Base-by-base conservation (phyloP, 2,329 filamentous ascomycete genomes). In the Botrytis squamosa region DNA sequence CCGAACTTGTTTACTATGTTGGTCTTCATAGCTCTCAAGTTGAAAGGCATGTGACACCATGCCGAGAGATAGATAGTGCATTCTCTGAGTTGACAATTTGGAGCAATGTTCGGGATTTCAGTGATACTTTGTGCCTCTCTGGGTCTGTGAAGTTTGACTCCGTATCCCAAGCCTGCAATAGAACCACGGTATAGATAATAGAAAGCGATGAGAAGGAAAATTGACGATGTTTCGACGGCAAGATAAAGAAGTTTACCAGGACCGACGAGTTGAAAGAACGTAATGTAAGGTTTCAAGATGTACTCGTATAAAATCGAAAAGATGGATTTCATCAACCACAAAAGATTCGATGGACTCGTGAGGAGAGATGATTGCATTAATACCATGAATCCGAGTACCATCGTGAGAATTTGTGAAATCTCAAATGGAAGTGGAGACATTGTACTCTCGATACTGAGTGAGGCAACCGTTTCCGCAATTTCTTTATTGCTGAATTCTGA, bases 71-170 rank as follows among this genome's bases (percentile, higher is more conserved):
- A 63, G 36, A 63, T 18, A 3, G 38, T 40, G 25, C 22, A 8
- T 40, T 63, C 60, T 16, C 2, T 9, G 14, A 63, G 60, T 42
- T 42, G 25, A 63, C 20, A 63, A 63, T n/a, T 4, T 5, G 20
- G 2, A 16, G 14, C 1, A 18, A 63, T n/a, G 2, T 42, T 3
- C 3, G 7, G 0, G 22, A 9, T 6, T 12, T 4, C 18, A 7
- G 4, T 1, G 40, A 42, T 44, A 25, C 16, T 44, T n/a, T 7
- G n/a, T 8, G 40, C 38, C 8, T n/a, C 25, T 64, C 40, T 29
- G 8, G 16, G 62, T 29, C 0, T 0, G 16, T 44, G n/a, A 18
- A 22, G 6, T 12, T 16, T 44, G 62, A 38, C 14, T 42, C 14
- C 25, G 4, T 16, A 14, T 9, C 25, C 22, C 14, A 42, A 14